These are phyloP conservation scores for Maudiozyma pseudohumilis DNA, from an alignment of 805 yeast genomes.

Conservation along the genomic window DNA sequence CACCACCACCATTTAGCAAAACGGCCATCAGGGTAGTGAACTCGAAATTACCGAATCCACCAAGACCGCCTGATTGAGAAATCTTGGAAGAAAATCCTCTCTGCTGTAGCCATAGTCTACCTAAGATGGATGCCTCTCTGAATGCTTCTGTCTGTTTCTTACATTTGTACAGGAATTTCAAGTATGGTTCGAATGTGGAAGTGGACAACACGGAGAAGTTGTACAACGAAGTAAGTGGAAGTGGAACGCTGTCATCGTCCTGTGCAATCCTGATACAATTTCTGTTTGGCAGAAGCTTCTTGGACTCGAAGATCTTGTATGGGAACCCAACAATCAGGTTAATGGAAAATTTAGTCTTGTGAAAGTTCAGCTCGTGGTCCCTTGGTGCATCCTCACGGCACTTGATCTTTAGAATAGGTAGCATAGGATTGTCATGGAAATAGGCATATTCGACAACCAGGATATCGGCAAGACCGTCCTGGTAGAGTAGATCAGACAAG, in stretches of 20 bases:
- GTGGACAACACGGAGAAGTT: slow-evolving; percentile 72
- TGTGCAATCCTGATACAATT: slow-evolving; percentile 71
- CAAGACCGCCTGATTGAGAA: slow-evolving; percentile 39
- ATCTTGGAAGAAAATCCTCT: slow-evolving; percentile 64
- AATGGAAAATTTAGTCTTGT: slow-evolving; percentile 60
- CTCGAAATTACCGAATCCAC: slow-evolving; percentile 91
- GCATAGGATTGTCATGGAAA: slow-evolving; percentile 64
- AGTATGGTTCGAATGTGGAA: slow-evolving; percentile 55
- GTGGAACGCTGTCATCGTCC: slow-evolving; percentile 41
- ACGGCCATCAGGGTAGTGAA: slow-evolving; percentile 75
- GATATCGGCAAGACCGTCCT: slow-evolving; percentile 39
- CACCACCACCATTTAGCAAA: slow-evolving; percentile 74
- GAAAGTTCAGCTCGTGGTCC: slow-evolving; percentile 41
- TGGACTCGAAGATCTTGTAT: slow-evolving; percentile 56
- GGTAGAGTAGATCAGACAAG: slow-evolving; percentile 43
- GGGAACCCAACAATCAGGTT: slow-evolving; percentile 69
- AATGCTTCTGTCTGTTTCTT: slow-evolving; percentile 72
- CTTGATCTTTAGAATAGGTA: slow-evolving; percentile 63
- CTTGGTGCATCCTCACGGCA: slow-evolving; percentile 26
- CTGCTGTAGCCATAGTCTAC: slow-evolving; percentile 84
- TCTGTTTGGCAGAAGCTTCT: slow-evolving; percentile 68
- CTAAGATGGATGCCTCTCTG: slow-evolving; percentile 77
- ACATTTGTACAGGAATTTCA: slow-evolving; percentile 66
- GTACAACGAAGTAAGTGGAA: slow-evolving; percentile 61
- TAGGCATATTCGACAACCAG: slow-evolving; percentile 51